These are phyloP conservation scores for Phytophthora ramorum DNA, from an alignment of 352 stramenopile species.

Conservation along the genomic window DNA sequence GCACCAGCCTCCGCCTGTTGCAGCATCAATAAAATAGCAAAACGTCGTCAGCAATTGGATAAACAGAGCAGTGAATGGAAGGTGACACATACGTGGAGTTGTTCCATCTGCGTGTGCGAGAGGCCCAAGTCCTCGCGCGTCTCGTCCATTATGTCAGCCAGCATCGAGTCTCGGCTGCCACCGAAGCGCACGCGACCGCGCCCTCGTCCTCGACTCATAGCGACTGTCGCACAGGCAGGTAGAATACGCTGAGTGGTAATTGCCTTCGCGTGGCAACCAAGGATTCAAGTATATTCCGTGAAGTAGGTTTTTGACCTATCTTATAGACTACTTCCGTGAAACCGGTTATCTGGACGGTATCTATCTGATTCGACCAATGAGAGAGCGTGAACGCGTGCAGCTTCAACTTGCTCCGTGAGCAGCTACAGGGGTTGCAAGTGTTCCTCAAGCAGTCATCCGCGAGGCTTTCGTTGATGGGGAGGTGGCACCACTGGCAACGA, in stretches of 20 bases:
- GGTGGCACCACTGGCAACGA: neutral
- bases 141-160: conserved; percentile 75
- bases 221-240: conserved; percentile 1
- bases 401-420: conserved; percentile 25
- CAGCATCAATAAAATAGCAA: neutral
- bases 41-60: conserved; percentile 2
- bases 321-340: neutral
- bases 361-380: conserved; percentile 12
- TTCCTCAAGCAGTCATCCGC: conserved; percentile 17
- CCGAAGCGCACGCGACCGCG: conserved; percentile 75
- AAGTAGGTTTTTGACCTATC: neutral
- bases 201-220: conserved; percentile 71
- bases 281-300: conserved; percentile 19
- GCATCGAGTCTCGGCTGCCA: conserved; percentile 70
- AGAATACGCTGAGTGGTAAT: neutral
- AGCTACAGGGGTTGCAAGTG: neutral
- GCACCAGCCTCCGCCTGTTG: conserved; percentile 58
- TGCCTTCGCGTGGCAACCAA: conserved; percentile 17
- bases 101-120: conserved; percentile 75
- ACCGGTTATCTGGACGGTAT: neutral
- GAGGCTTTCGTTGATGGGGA: conserved; percentile 1
- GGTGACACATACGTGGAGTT: conserved; percentile 55
- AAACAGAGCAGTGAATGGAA: neutral
- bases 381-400: neutral
- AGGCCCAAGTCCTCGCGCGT: conserved; percentile 76